Base-by-base conservation (phyloP, 163 green algal species). In the Scenedesmus sp. region DNA sequence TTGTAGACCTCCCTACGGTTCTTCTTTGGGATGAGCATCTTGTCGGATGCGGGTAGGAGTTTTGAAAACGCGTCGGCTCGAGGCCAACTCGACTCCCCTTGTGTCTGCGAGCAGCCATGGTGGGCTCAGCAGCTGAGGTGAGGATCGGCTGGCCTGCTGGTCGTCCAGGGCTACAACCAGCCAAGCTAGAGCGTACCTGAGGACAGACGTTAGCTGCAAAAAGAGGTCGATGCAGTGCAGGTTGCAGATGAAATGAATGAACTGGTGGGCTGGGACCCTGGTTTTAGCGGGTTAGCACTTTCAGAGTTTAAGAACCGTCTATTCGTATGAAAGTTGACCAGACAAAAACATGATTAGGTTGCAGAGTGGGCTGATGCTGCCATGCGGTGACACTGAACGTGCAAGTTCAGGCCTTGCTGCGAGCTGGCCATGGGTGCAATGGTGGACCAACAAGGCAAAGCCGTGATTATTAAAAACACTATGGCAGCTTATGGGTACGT, bases 1-100 rank as follows among this genome's bases (percentile, higher is more conserved):
- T 99, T 99, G 97, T 99, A 99, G 43, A 99, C 97, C 94, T 98
- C 97, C 65, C 96, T 95, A 89, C 98, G 97, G 96, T 99, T 99
- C 96, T 99, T 99, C 97, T 99, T 99, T 81, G 98, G 95, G 93
- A 99, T 99, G 85, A 99, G 93, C 98, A 99, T 99, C 89, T 92
- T 98, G 93, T 79, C 70, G 43, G 83, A 89, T 85, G 70, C 76
- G 94, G 93, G 93, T 95, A 93, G 90, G 94, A 97, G 93, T 97
- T 88, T 89, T 93, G 95, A 91, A 88, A 76, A 93, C 95, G 95
- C 95, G 95, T 97, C 95, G 88, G 91, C 95, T 96, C 93, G 89
- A 96, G 93, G 95, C 88, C 93, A 94, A 97, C 95, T 97, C 95
- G 95, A 97, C 95, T 97, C 95, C 95, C 95, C 87, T 94, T 92